Conservation (phyloP, 768 basidiomycete species). For the Tubosaeta sp. region DNA sequence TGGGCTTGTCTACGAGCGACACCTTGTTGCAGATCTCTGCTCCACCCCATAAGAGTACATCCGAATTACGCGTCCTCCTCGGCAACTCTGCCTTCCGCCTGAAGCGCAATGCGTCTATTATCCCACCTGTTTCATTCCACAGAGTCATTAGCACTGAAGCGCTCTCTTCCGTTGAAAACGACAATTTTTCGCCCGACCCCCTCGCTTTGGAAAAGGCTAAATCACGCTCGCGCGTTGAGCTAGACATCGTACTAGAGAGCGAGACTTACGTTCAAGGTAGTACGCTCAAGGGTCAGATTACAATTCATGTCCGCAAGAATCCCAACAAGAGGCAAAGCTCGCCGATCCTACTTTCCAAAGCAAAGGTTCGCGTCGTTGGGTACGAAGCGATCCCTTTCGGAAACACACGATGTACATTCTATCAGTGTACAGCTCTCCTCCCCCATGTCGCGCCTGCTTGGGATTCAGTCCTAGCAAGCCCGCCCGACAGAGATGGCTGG, state of each 20-base stretch:
- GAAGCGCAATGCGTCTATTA: constrained; percentile 47
- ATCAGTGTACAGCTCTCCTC: constrained; percentile 62
- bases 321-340: constrained; percentile 46
- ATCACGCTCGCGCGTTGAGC: constrained; percentile 67
- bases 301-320: constrained; percentile 56
- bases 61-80: constrained; percentile 58
- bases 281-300: constrained; percentile 62
- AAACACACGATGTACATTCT: constrained; percentile 73
- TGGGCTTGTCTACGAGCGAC: constrained; percentile 40
- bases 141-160: constrained; percentile 7
- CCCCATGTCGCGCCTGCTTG: constrained; percentile 45
- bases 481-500: constrained; percentile 59
- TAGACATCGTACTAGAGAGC: constrained; percentile 76
- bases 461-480: constrained; percentile 40
- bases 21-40: constrained; percentile 53
- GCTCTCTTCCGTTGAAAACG: constrained; percentile 1
- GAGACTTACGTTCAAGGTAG: constrained; percentile 79
- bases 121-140: constrained; percentile 24
- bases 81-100: constrained; percentile 58
- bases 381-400: constrained; percentile 68
- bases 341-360: constrained; percentile 62
- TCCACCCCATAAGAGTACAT: constrained; percentile 45
- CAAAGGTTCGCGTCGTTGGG: constrained; percentile 78
- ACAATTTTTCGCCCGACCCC: constrained; percentile 18
- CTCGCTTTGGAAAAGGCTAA: constrained; percentile 69